phyloP scores from a whole-genome alignment of 139 green algal genomes.

The Asterochloris erici region DNA sequence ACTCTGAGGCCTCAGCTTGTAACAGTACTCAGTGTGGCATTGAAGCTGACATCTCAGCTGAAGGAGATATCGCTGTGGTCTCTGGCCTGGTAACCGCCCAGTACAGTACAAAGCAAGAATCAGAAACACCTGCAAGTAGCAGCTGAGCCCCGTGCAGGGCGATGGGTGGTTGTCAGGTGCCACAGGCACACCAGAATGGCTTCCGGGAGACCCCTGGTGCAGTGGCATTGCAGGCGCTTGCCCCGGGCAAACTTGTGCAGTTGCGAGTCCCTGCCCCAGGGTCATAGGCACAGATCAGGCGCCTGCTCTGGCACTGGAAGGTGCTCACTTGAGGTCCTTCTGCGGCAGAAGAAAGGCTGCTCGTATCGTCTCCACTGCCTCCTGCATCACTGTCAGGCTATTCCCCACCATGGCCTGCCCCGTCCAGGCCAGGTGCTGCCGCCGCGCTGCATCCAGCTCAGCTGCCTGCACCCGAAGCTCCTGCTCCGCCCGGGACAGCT shows the following conservation, averaged over 20 bases:
- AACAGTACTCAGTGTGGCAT: background rate
- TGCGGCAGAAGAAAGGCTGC: conserved; percentile 43
- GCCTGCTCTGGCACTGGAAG: background rate
- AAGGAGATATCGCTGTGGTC: no score
- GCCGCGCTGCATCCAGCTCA: conserved; percentile 26
- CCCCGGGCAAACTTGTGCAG: no score
- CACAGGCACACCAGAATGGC: no score
- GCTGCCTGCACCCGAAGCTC: conserved; percentile 33
- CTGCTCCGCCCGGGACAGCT: conserved; percentile 4
- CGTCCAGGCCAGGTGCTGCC: conserved; percentile 41
- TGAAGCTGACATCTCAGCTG: no score
- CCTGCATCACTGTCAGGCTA: conserved; percentile 39
- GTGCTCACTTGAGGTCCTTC: conserved; percentile 36
- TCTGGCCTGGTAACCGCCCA: no score
- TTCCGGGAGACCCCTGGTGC: no score
- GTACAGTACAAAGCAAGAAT: no score
- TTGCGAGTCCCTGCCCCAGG: no score
- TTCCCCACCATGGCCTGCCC: conserved; percentile 45
- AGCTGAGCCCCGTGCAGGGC: background rate
- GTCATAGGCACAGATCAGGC: background rate
- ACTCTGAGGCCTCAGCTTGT: background rate
- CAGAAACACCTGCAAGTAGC: background rate
- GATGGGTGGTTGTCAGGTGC: background rate
- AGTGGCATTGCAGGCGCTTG: no score
- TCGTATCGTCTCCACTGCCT: conserved; percentile 40